A percentile compares a stretch with the other conserved stretches of the same genome.
phyloP scores from a whole-genome alignment of 345 rosid genomes.

The Eucalyptus cladocalyx region DNA sequence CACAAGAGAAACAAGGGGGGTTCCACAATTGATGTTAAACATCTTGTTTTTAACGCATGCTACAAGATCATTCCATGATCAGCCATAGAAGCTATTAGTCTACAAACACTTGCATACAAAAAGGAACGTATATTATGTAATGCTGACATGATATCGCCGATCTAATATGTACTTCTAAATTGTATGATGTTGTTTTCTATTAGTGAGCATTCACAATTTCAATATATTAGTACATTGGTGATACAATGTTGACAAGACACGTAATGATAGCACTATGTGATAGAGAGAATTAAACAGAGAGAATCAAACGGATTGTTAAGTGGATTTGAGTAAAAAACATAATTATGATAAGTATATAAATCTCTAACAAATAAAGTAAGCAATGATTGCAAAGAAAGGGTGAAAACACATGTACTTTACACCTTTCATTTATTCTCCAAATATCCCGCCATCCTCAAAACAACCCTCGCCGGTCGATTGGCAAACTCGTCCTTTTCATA shows the following conservation, averaged over 20 bases:
- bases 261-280: not conserved
- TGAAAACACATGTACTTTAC: not conserved
- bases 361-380: not conserved
- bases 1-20: not conserved
- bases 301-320: not conserved
- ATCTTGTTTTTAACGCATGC: not conserved
- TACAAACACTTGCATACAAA: not conserved
- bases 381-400: not conserved
- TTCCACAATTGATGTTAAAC: not conserved
- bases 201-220: not conserved
- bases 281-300: not conserved
- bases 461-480: not conserved
- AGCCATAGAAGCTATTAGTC: not conserved
- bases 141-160: accelerated
- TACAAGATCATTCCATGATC: not conserved
- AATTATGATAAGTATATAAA: not conserved
- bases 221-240: not conserved
- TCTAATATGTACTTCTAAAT: not conserved
- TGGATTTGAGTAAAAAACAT: not conserved
- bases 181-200: not conserved
- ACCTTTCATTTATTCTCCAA: not conserved
- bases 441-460: not conserved
- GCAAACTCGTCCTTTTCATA: not conserved
- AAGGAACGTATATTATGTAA: not conserved
- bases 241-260: not conserved